A percentile compares a stretch with the other conserved stretches of the same genome.
Evolutionary conservation across 768 basidiomycete species (phyloP).

Genomic region (Russula sp.): DNA sequence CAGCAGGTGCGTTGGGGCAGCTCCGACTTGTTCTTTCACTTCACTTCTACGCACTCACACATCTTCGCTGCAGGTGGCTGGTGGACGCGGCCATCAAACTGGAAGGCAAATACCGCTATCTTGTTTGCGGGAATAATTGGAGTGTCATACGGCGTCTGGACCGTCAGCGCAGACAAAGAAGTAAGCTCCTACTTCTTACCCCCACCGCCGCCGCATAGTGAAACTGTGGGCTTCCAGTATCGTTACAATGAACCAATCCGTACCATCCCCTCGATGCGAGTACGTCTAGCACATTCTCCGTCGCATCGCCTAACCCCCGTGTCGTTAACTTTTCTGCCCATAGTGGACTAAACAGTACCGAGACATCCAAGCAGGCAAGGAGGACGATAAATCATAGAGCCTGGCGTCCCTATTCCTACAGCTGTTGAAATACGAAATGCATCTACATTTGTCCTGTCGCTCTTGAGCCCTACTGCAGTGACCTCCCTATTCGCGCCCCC

Average conservation of each 20-base stretch:
- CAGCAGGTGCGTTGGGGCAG: conserved; percentile 57
- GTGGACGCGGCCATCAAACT: conserved; percentile 91
- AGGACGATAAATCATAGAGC: conserved; percentile 19
- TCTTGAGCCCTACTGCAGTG: neutral
- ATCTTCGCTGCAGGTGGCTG: conserved; percentile 64
- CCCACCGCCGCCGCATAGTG: neutral
- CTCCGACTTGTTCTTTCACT: neutral
- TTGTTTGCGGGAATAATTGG: conserved; percentile 61
- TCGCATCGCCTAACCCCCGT: neutral
- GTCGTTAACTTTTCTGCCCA: neutral
- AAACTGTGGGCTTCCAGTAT: neutral
- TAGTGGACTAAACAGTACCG: conserved; percentile 25
- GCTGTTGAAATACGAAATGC: neutral
- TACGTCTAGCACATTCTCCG: conserved; percentile 1
- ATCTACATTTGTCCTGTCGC: neutral
- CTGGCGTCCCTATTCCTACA: neutral
- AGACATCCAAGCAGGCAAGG: conserved; percentile 6
- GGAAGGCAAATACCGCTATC: conserved; percentile 80
- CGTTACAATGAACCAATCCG: conserved; percentile 22
- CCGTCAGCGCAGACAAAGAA: conserved; percentile 71
- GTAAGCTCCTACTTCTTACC: conserved; percentile 40
- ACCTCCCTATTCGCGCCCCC: neutral
- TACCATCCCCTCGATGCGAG: conserved; percentile 24
- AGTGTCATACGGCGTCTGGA: conserved; percentile 63
- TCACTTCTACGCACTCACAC: neutral